These are phyloP conservation scores for Phyllosticta ampelicida DNA, from an alignment of 2,329 filamentous ascomycete genomes.

Conservation along the genomic window DNA sequence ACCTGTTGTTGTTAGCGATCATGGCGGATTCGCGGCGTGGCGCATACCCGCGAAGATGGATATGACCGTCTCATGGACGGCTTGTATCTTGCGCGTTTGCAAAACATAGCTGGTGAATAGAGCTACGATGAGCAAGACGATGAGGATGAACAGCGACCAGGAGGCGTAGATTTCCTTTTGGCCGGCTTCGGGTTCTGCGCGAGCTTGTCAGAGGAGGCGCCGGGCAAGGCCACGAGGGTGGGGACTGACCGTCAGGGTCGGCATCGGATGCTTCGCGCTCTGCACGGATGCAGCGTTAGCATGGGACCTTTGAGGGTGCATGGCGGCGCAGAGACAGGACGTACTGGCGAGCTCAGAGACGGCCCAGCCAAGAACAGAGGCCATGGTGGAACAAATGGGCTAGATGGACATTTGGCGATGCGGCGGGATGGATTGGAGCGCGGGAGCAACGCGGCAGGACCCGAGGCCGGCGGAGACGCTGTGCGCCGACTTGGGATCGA, in stretches of 20 bases:
- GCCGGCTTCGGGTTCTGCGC: slow-evolving; percentile 61
- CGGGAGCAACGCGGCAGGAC: background rate
- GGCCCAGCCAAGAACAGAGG: slow-evolving; percentile 27
- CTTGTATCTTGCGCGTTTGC: slow-evolving; percentile 93
- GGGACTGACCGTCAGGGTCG: slow-evolving; percentile 34
- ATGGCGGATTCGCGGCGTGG: slow-evolving; percentile 8
- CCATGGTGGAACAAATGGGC: slow-evolving; percentile 20
- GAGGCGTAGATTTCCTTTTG: slow-evolving; percentile 92
- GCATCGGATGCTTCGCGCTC: slow-evolving; percentile 24
- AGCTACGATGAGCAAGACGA: slow-evolving; percentile 83
- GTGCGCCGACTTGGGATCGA: background rate
- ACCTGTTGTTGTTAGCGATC: slow-evolving; percentile 41
- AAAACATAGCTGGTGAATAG: slow-evolving; percentile 96
- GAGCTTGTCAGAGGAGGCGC: slow-evolving; percentile 25
- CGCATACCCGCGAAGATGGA: slow-evolving; percentile 83
- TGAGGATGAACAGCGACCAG: slow-evolving; percentile 95
- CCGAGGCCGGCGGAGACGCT: background rate
- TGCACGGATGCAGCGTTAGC: slow-evolving; percentile 15
- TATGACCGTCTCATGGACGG: slow-evolving; percentile 94
- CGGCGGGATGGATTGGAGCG: slow-evolving; percentile 5
- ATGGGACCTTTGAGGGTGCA: slow-evolving; percentile 15
- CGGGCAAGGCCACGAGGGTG: slow-evolving; percentile 9
- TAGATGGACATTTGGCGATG: slow-evolving; percentile 8
- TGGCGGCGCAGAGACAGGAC: slow-evolving; percentile 15
- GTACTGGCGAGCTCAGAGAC: slow-evolving; percentile 30